Conservation (phyloP, 495 filamentous ascomycete genomes). For the Penicillium bialowiezense region DNA sequence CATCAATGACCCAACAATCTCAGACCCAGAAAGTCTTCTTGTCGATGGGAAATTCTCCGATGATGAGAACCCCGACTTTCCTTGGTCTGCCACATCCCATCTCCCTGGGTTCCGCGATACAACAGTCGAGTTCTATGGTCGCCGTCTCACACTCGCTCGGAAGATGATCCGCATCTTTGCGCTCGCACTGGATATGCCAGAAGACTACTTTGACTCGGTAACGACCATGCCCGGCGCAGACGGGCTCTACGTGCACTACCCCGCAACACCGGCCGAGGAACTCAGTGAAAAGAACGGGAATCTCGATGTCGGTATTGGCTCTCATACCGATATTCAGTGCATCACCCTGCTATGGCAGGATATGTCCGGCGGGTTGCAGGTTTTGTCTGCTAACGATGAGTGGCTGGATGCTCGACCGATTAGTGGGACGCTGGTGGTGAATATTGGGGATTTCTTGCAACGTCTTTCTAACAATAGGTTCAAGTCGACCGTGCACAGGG, state of each 20-base stretch:
- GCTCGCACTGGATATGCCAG: constrained; percentile 44
- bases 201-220: constrained; percentile 50
- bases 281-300: constrained; percentile 14
- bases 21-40: constrained; percentile 26
- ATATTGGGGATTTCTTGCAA: constrained; percentile 65
- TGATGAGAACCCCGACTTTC: constrained; percentile 35
- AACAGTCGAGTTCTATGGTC: constrained; percentile 45
- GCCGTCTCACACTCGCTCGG: constrained; percentile 44
- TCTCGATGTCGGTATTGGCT: constrained; percentile 49
- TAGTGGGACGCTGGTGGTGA: constrained; percentile 59
- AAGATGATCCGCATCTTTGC: constrained; percentile 49
- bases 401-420: constrained; percentile 57
- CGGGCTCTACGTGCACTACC: constrained; percentile 51
- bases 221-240: constrained; percentile 51
- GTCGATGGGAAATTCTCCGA: constrained; percentile 35
- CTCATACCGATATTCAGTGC: constrained; percentile 57
- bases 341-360: constrained; percentile 60
- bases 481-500: constrained; percentile 58
- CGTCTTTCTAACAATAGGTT: constrained; percentile 59
- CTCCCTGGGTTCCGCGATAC: constrained; percentile 47
- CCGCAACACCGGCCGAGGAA: constrained; percentile 31
- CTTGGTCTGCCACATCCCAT: constrained; percentile 49
- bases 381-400: constrained; percentile 46
- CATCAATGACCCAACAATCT: constrained; percentile 41
- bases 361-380: constrained; percentile 50